Conservation (phyloP, 352 stramenopile genomes). For the Phytopythium mirpurense region DNA sequence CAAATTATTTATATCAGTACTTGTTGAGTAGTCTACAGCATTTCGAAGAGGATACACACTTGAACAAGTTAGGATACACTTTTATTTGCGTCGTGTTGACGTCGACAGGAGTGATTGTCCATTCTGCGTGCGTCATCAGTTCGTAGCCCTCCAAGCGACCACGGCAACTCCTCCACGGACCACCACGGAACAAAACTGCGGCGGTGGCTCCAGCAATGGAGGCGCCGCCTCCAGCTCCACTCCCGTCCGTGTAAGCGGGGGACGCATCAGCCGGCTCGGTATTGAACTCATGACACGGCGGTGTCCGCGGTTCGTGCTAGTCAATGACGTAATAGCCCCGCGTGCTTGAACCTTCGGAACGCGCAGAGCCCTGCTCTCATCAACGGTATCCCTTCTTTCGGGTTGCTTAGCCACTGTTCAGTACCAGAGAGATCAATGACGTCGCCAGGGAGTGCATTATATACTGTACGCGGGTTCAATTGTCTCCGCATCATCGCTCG, state of each 20-base stretch:
- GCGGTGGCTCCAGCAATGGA: no score
- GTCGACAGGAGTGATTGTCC: conserved; percentile 3
- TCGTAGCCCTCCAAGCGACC: neutral
- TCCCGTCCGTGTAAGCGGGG: neutral
- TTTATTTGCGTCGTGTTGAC: neutral
- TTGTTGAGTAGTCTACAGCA: no score
- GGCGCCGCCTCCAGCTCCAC: neutral
- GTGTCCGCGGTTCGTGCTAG: neutral
- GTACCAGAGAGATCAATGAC: no score
- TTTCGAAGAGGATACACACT: no score
- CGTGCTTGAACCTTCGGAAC: conserved; percentile 6
- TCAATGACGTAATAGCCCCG: conserved; percentile 3
- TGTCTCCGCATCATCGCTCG: neutral
- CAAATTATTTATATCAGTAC: neutral
- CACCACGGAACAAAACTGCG: neutral
- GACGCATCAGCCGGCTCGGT: neutral
- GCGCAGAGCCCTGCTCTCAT: no score
- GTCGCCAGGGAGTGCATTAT: neutral
- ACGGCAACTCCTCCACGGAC: neutral
- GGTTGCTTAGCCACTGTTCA: no score
- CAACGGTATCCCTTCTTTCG: no score
- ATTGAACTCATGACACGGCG: conserved; percentile 2
- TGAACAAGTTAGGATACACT: neutral
- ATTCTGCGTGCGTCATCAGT: conserved; percentile 3
- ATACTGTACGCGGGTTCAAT: neutral